Evolutionary conservation across 2,329 filamentous ascomycete species (phyloP).

Genomic region (Fusarium setosum): DNA sequence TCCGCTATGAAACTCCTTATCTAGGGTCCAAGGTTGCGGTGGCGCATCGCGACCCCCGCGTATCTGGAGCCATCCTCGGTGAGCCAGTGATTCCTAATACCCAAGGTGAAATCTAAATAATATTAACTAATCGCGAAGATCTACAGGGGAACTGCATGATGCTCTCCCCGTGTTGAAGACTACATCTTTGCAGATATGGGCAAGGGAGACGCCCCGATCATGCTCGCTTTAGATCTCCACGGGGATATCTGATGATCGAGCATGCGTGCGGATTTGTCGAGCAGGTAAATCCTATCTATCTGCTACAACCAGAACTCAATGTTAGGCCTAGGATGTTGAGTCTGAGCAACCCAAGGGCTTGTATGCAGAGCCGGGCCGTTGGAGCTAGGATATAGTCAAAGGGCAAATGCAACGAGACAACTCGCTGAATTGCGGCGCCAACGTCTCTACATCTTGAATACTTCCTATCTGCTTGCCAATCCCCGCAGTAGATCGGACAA

Average conservation of each 20-base stretch:
- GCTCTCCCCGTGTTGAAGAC: slow-evolving; percentile 13
- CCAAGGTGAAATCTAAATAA: too few relatives aligned
- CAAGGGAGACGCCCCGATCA: slow-evolving; percentile 29
- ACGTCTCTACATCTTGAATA: too few relatives aligned
- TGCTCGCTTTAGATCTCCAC: slow-evolving; percentile 27
- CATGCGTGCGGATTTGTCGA: slow-evolving; percentile 29
- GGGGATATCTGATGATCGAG: slow-evolving; percentile 29
- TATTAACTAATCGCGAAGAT: too few relatives aligned
- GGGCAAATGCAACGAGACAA: too few relatives aligned
- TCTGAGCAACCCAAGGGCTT: too few relatives aligned
- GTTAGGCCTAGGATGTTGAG: too few relatives aligned
- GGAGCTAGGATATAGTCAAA: too few relatives aligned
- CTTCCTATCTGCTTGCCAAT: neutral
- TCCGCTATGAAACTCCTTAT: slow-evolving; percentile 9
- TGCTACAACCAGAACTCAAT: slow-evolving; percentile 23
- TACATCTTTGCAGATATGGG: slow-evolving; percentile 28
- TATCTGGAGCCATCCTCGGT: slow-evolving; percentile 26
- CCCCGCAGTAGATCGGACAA: neutral
- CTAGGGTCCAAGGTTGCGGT: slow-evolving; percentile 6
- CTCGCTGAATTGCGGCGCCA: neutral
- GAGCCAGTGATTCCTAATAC: too few relatives aligned
- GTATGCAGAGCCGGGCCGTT: too few relatives aligned
- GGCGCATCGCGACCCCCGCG: slow-evolving; percentile 21
- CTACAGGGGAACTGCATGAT: slow-evolving; percentile 5
- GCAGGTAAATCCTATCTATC: slow-evolving; percentile 26